phyloP scores from a whole-genome alignment of 2,329 filamentous ascomycete genomes.

The Cladophialophora bantiana region DNA sequence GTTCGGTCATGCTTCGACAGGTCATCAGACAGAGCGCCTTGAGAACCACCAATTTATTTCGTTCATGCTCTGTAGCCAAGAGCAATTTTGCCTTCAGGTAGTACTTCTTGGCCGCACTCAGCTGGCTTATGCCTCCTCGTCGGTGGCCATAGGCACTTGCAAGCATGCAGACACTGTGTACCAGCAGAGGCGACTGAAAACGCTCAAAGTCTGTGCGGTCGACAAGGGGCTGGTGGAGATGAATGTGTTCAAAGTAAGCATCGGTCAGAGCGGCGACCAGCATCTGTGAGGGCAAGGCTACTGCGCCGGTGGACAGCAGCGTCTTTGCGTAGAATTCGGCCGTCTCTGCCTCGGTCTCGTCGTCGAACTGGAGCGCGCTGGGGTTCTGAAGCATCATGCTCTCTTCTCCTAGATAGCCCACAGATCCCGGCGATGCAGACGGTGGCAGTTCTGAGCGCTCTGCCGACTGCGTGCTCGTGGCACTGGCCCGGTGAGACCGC shows the following conservation, averaged over 20 bases:
- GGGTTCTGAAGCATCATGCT: conserved; percentile 28
- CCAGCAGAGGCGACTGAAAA: conserved; percentile 21
- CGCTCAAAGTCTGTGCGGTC: conserved; percentile 25
- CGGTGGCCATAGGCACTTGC: conserved; percentile 27
- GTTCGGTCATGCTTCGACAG: conserved; percentile 20
- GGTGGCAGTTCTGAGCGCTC: conserved; percentile 13
- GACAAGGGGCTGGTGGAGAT: conserved; percentile 24
- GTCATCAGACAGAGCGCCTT: conserved; percentile 27
- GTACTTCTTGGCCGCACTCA: conserved; percentile 24
- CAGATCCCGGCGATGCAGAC: conserved; percentile 23
- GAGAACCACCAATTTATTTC: conserved; percentile 24
- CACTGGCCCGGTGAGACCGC: conserved; percentile 6
- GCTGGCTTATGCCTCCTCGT: conserved; percentile 23
- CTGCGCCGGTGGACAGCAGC: conserved; percentile 21
- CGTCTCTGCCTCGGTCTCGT: conserved; percentile 29
- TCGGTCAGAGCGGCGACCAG: conserved; percentile 23
- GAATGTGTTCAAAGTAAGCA: conserved; percentile 27
- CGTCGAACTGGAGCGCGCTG: conserved; percentile 22
- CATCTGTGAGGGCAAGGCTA: conserved; percentile 21
- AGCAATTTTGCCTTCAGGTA: conserved; percentile 29
- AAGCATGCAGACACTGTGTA: conserved; percentile 26
- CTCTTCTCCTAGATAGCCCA: conserved; percentile 30
- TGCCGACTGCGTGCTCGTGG: conserved; percentile 1
- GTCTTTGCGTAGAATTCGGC: conserved; percentile 22
- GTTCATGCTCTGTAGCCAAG: conserved; percentile 26